A percentile compares a stretch with the other conserved stretches of the same genome.
Conservation (phyloP, 495 filamentous ascomycete genomes). For the Hypoxylon crocopeplum region DNA sequence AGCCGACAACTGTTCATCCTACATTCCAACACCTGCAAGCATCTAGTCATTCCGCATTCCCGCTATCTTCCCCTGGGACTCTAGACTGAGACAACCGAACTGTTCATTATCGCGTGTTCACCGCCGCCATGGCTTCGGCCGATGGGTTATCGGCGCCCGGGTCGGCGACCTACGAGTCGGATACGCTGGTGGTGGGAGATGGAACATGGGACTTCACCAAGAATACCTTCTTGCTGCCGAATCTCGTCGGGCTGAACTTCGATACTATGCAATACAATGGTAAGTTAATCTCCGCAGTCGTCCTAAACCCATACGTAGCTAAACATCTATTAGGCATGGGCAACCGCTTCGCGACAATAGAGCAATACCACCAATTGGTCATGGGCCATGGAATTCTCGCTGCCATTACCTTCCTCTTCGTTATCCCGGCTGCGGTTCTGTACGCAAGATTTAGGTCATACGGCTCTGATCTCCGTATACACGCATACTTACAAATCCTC, state of each 20-base stretch:
- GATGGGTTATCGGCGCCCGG: slow-evolving; percentile 74
- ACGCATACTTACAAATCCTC: slow-evolving; percentile 87
- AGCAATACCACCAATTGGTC: slow-evolving; percentile 80
- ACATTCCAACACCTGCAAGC: slow-evolving; percentile 25
- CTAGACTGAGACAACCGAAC: not conserved
- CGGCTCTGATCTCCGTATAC: slow-evolving; percentile 70
- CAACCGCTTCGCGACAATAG: slow-evolving; percentile 79
- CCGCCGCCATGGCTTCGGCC: slow-evolving; percentile 58
- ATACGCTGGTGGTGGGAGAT: slow-evolving; percentile 86
- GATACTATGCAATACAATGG: slow-evolving; percentile 97
- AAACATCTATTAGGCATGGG: slow-evolving; percentile 74
- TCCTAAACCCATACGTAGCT: slow-evolving; percentile 2
- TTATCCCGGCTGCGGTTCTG: slow-evolving; percentile 81
- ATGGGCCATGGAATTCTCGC: slow-evolving; percentile 85
- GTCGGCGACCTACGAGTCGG: slow-evolving; percentile 80
- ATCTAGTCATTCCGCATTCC: slow-evolving; percentile 32
- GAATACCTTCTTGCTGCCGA: slow-evolving; percentile 88
- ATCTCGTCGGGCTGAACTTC: slow-evolving; percentile 85
- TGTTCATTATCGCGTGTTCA: slow-evolving; percentile 20
- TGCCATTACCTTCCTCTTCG: slow-evolving; percentile 83
- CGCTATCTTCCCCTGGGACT: slow-evolving; percentile 1
- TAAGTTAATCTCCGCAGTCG: slow-evolving; percentile 47
- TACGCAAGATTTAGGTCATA: slow-evolving; percentile 74
- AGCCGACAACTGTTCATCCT: slow-evolving; percentile 17
- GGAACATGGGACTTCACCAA: slow-evolving; percentile 87